Evolutionary conservation across 2,329 filamentous ascomycete genomes (phyloP), one percentile per base, ranked within the genome.

Genomic region (Cladosporium cucumerinum): DNA sequence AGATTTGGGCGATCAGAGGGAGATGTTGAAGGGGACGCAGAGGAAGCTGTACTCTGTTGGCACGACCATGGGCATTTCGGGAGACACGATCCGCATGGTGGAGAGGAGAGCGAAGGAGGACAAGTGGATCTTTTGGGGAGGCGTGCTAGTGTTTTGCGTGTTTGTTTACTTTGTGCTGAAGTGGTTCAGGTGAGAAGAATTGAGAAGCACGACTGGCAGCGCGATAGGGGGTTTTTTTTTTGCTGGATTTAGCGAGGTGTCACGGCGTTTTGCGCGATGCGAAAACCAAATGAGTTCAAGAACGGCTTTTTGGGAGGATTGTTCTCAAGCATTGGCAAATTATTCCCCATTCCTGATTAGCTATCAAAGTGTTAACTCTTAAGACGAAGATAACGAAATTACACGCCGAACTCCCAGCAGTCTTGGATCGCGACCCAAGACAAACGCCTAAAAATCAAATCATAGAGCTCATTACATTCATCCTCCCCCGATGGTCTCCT

Each of bases 21-120:
- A 98, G 76, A 93, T 97, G 81, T 83, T 99, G 68, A 99, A 99
- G 82, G 91, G 89, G 60, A 98, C 95, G 25, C 95, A 99, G 79
- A 89, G 89, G 77, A 87, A 88, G 75, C 82, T 99, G 58, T 98
- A 98, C 75, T 94, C 87, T 71, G 93, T 97, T 23, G 95, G 92
- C 7, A 98, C 96, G 75, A 98, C 95, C 25, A 80, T 99, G 57
- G 95, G 95, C 0, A 86, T 99, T 66, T 96, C 91, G 73, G 93
- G 94, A 23, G 94, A 98, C 76, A 99, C 95, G 1, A 99, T 99
- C 69, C 88, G 95, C 55, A 98, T 95, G 92, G 90, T 99, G 49
- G 94, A 98, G 80, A 82, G 95, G 71, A 84, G 95, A 68, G 93
- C 95, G 59, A 90, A 88, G 77, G 91, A 98, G 81, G 95, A 99